phyloP scores from a whole-genome alignment of 2,329 filamentous ascomycete genomes.

The Hypoxylon sp. region DNA sequence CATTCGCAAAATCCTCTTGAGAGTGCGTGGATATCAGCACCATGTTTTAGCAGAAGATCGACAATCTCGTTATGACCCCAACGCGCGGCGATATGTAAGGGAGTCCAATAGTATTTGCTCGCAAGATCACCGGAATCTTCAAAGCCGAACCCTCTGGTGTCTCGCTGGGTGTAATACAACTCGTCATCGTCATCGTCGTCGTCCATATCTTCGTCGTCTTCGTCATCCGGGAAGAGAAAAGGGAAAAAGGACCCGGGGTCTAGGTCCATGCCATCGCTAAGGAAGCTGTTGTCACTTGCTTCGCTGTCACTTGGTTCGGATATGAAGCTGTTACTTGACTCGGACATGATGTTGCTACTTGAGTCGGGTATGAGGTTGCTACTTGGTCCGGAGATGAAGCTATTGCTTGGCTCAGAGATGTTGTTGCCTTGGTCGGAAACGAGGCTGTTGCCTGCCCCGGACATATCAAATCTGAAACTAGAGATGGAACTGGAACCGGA shows the following conservation, averaged over 20 bases:
- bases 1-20: conserved; percentile 36
- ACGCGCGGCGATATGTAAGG: conserved; percentile 36
- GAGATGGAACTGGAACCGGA: no score
- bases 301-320: no score
- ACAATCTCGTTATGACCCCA: conserved; percentile 35
- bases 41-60: conserved; percentile 34
- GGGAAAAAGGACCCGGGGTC: neutral
- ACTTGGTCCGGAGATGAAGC: no score
- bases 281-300: no score
- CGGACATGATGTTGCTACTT: no score
- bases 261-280: neutral
- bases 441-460: no score
- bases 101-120: conserved; percentile 31
- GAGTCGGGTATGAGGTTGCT: no score
- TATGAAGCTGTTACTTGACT: no score
- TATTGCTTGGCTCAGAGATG: no score
- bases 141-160: neutral
- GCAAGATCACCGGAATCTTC: neutral
- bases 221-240: neutral
- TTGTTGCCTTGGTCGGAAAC: no score
- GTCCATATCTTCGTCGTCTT: neutral
- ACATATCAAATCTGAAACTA: no score
- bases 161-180: no score
- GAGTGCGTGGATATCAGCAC: conserved; percentile 33
- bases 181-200: neutral